A percentile compares a stretch with the other conserved stretches of the same genome.
Evolutionary conservation across 2,329 filamentous ascomycete genomes (phyloP).

Genomic region (Lojkania enalia): DNA sequence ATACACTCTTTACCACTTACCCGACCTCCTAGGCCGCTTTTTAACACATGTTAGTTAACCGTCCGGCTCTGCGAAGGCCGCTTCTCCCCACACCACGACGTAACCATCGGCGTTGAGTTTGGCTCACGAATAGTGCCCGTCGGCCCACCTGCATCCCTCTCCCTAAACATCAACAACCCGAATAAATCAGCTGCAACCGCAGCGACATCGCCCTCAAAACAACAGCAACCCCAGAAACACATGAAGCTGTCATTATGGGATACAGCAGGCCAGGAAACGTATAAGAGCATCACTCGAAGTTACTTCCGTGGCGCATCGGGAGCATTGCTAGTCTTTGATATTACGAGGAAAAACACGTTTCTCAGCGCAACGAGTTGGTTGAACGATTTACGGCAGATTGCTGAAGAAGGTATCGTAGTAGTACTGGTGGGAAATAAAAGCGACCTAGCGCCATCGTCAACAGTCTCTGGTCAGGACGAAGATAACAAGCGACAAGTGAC

Average conservation of each 20-base stretch:
- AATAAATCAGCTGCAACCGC: conserved; percentile 18
- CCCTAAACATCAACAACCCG: conserved; percentile 59
- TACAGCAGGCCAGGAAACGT: conserved; percentile 94
- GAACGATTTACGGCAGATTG: conserved; percentile 89
- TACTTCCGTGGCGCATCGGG: conserved; percentile 85
- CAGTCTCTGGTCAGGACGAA: conserved; percentile 39
- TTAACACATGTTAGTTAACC: conserved; percentile 63
- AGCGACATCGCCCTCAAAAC: conserved; percentile 24
- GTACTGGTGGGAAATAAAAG: conserved; percentile 95
- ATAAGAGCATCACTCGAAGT: conserved; percentile 91
- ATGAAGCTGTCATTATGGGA: conserved; percentile 97
- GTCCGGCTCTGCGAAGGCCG: conserved; percentile 96
- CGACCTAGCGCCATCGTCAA: conserved; percentile 66
- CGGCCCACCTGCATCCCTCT: conserved; percentile 73
- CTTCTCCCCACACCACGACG: conserved; percentile 92
- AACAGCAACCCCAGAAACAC: conserved; percentile 62
- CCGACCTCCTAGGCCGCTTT: background rate
- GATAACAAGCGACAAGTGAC: conserved; percentile 78
- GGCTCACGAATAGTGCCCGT: conserved; percentile 91
- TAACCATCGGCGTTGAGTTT: conserved; percentile 96
- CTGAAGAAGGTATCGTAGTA: conserved; percentile 92
- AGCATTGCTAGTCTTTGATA: conserved; percentile 90
- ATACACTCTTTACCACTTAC: conserved; percentile 27
- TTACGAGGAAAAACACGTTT: conserved; percentile 83
- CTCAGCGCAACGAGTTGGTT: conserved; percentile 90